Evolutionary conservation across 352 stramenopile genomes (phyloP), one percentile per base, ranked within the genome.

Genomic region (Phytophthora tubulina): DNA sequence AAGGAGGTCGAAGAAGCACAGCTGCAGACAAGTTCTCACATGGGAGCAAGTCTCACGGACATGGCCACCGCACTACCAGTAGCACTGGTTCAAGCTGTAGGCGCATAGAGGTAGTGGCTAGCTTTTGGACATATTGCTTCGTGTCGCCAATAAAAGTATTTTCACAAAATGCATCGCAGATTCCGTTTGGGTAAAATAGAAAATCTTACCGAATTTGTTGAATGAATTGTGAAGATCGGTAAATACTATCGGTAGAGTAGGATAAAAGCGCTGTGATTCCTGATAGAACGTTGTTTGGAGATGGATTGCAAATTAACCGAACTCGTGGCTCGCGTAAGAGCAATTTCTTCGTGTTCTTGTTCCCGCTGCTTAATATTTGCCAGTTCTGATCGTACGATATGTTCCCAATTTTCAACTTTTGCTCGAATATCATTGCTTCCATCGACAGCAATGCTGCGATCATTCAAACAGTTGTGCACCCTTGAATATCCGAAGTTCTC

Each of bases 1-100:
- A 74, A 79, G 48, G 35, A 88, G 48, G 31, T 78, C 31, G 50
- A 70, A 30, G 57, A 63, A 27, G 53, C 51, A 10, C 54, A 63
- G 21, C 21, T 27, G 27, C 32, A 63, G 36, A 32, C 39, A 39
- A 35, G n/a, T 44, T 30, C 10, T 3, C 33, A 58, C 10, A 57
- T 17, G 6, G 46, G 51, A 55, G 2, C 67, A 30, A 63, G 30
- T 27, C 39, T 71, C 21, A 31, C 53, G 2, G 32, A 27, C 7
- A 52, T 42, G 6, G 50, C 44, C 13, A 46, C 38, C 14, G 36
- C 65, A 5, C 38, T 75, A 35, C n/a, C 42, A 27, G 21, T 27
- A 27, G 21, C 21, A 35, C 62, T 68, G n/a, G 53, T 75, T 7
- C 31, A 41, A 58, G 21, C 67, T 48, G 41, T 75, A 10, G 67